Evolutionary conservation across 78 protist species (phyloP).

Genomic region (Ministeria vibrans): DNA sequence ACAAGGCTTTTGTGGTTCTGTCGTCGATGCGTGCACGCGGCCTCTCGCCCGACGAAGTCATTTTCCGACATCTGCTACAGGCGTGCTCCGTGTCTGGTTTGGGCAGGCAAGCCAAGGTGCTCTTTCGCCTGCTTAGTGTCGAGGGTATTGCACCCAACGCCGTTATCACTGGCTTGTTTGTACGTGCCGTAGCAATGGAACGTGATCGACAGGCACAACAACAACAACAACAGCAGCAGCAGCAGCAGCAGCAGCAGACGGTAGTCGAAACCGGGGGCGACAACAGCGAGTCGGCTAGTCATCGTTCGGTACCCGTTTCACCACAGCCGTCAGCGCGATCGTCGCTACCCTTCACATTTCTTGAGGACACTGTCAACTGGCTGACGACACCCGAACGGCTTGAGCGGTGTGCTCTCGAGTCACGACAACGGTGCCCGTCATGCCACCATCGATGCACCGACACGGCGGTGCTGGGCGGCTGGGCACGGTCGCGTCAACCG

Average conservation of each 20-base stretch:
- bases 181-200: neutral
- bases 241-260: neutral
- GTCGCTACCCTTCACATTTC: no score
- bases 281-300: neutral
- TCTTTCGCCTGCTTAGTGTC: constrained; percentile 2
- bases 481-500: neutral
- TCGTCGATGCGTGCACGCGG: neutral
- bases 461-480: constrained; percentile 9
- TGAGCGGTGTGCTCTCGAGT: neutral
- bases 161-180: constrained; percentile 20
- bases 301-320: no score
- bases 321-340: no score
- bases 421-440: constrained; percentile 3
- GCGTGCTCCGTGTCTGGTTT: neutral
- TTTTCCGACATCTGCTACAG: neutral
- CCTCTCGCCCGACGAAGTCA: neutral
- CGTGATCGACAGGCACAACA: neutral
- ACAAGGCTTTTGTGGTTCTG: neutral
- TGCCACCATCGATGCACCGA: neutral
- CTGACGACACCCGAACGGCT: neutral
- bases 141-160: constrained; percentile 25
- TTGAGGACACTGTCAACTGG: no score
- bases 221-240: neutral
- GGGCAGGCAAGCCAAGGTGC: neutral
- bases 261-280: neutral